A percentile compares a stretch with the other conserved stretches of the same genome.
phyloP scores from a whole-genome alignment of 2,329 filamentous ascomycete genomes.

The Nemania sp. region DNA sequence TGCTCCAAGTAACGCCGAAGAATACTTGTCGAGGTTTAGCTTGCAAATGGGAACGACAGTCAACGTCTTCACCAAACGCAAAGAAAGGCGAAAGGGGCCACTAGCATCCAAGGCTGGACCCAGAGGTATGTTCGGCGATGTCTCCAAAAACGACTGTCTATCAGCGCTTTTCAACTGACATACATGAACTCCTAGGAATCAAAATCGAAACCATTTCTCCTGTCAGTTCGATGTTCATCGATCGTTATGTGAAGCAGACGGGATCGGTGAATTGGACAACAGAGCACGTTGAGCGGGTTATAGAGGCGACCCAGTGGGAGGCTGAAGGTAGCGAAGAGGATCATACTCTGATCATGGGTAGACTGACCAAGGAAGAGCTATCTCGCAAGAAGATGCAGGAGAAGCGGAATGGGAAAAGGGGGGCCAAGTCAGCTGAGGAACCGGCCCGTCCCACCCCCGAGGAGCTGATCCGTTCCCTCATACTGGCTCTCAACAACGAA shows the following conservation, averaged over 20 bases:
- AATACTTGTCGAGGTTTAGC: slow-evolving; percentile 43
- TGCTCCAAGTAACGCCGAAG: slow-evolving; percentile 35
- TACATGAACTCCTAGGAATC: slow-evolving; percentile 28
- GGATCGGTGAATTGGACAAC: slow-evolving; percentile 37
- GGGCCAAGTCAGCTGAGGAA: slow-evolving; percentile 11
- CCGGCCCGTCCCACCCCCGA: slow-evolving; percentile 3
- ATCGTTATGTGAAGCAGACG: slow-evolving; percentile 36
- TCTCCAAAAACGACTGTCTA: neutral
- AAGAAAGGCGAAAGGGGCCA: slow-evolving; percentile 11
- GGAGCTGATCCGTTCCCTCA: slow-evolving; percentile 6
- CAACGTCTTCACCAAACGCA: slow-evolving; percentile 20
- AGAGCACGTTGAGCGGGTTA: slow-evolving; percentile 42
- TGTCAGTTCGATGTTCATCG: slow-evolving; percentile 44
- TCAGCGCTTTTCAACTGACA: slow-evolving; percentile 7
- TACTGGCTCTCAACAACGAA: slow-evolving; percentile 1
- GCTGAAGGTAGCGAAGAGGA: slow-evolving; percentile 32
- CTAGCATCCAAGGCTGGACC: slow-evolving; percentile 7
- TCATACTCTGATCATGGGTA: slow-evolving; percentile 20
- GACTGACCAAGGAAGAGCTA: slow-evolving; percentile 24
- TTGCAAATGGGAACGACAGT: slow-evolving; percentile 44
- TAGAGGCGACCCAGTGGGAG: slow-evolving; percentile 37
- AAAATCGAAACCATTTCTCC: slow-evolving; percentile 31
- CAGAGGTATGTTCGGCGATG: slow-evolving; percentile 4
- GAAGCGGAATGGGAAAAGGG: slow-evolving; percentile 12
- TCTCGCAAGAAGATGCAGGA: slow-evolving; percentile 17